phyloP scores from a whole-genome alignment of 1,284 basidiomycete genomes.

The Leccinum laetum region DNA sequence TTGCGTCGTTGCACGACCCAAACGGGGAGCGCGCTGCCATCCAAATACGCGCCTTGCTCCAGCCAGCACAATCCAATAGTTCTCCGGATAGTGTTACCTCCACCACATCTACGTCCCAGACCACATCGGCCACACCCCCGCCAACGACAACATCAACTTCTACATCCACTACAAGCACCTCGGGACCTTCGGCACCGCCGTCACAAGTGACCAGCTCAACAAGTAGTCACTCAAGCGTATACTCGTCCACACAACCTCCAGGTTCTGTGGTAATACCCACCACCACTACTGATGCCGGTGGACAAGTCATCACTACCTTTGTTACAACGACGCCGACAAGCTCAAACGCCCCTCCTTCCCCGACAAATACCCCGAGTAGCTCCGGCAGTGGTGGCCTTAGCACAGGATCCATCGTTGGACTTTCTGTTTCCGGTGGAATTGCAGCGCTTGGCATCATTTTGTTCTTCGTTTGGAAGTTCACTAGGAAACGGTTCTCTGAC shows the following conservation, averaged over 20 bases:
- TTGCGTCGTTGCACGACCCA: constrained; percentile 25
- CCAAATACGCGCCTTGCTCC: constrained; percentile 20
- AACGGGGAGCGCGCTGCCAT: constrained; percentile 20
- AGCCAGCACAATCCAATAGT: neutral
- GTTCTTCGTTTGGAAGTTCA: constrained; percentile 83
- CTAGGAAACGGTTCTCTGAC: constrained; percentile 68
- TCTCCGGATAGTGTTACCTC: neutral
- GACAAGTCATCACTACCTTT: constrained; percentile 21
- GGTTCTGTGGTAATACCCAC: constrained; percentile 22
- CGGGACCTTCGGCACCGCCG: constrained; percentile 6
- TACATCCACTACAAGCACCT: constrained; percentile 6
- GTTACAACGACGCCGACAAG: constrained; percentile 11
- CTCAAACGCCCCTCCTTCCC: constrained; percentile 16
- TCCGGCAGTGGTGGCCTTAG: no score
- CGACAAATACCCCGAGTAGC: constrained; percentile 5
- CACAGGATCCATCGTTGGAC: no score
- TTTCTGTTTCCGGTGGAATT: no score
- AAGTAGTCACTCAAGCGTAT: neutral
- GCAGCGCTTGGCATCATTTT: constrained; percentile 21
- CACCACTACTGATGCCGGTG: constrained; percentile 26
- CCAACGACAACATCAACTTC: neutral
- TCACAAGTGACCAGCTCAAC: constrained; percentile 8
- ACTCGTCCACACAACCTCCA: neutral
- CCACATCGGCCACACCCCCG: neutral
- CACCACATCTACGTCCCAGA: constrained; percentile 6